Evolutionary conservation across 2,329 filamentous ascomycete genomes (phyloP), one percentile per base, ranked within the genome.

Genomic region (Hypoxylon sp.): DNA sequence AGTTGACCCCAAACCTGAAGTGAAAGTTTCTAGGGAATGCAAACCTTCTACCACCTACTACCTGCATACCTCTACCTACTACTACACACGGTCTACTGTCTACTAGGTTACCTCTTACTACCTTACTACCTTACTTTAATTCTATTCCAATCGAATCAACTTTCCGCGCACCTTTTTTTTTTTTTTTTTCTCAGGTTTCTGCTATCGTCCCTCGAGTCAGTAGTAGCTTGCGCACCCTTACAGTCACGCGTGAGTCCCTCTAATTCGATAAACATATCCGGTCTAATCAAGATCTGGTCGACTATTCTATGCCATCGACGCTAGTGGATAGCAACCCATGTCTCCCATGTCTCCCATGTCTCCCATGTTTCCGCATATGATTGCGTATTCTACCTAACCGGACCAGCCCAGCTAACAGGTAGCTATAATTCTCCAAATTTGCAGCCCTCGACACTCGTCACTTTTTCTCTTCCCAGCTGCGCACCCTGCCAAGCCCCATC

Each of bases 401-500:
- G 33, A 10, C 33, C 33, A 33, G 31, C 25, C 25, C 11, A 37
- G 33, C 33, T 14, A 37, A 40, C 56, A 37, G 22, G 11, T 37
- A 49, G 44, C 44, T 53, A 57, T 50, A 59, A 54, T 62, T 69
- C 46, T 57, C 60, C 58, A 67, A 66, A 54, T 62, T 61, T 67
- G 42, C 37, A 46, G 30, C 25, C 17, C 55, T 62, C 55, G 11
- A 67, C n/a, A 56, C 54, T 57, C 42, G 62, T 62, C 44, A 58
- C 56, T 40, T 54, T 60, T 59, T 54, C 30, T 25, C 22, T 46
- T 66, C 17, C 42, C 13, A 63, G 49, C 55, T 57, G 40, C 25
- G 30, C 54, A 69, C 44, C 59, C 46, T 64, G 64, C 68, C 64
- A 70, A 70, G 68, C 48, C 64, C 40, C 57, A 33, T 58, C 35